Base-by-base conservation (phyloP, 2,329 filamentous ascomycete genomes). In the Botrytis sinoallii region DNA sequence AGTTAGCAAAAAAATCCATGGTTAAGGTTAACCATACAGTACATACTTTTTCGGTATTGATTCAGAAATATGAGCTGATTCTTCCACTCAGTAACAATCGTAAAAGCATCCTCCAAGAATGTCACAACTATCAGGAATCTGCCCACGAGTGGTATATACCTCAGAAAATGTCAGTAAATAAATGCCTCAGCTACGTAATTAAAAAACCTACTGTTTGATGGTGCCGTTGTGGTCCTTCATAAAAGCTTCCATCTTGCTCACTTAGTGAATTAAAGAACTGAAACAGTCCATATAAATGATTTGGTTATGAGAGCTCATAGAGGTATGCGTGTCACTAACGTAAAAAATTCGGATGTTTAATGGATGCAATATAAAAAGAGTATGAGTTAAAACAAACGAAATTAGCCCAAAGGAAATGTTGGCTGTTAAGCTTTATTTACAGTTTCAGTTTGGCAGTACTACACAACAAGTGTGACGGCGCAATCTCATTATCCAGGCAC, bases 91-190 rank as follows among this genome's bases (percentile, higher is more conserved):
- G 96, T 98, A 79, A 98, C 86, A 84, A 99, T 99, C 82, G 96
- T 90, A 76, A 99, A 86, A 67, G 95, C 93, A 86, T 99, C 96
- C 84, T 99, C 96, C 79, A 98, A 88, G 85, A 99, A 99, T 75
- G 96, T 99, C 70, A 98, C 96, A 73, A 99, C 96, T 79, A 99
- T 99, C 79, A 99, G 85, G 84, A 98, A 98, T 78, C 96, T 93
- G 77, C 96, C 96, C 85, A 98, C 95, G 77, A 93, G 94, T 74
- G 96, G 96, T 65, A 99, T 88, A 83, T 97, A 97, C 76, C 95
- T 97, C 81, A 57, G 74, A 55, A 71, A 75, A 70, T 20, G 64
- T 16, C 38, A 40, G 70, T 32, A 70, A 79, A 71, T 80, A 76
- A 22, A 46, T 22, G 73, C n/a, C 18, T 32, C n/a, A 69, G 48